Evolutionary conservation across 495 filamentous ascomycete genomes (phyloP).

Genomic region (Aspergillus sclerotioniger): DNA sequence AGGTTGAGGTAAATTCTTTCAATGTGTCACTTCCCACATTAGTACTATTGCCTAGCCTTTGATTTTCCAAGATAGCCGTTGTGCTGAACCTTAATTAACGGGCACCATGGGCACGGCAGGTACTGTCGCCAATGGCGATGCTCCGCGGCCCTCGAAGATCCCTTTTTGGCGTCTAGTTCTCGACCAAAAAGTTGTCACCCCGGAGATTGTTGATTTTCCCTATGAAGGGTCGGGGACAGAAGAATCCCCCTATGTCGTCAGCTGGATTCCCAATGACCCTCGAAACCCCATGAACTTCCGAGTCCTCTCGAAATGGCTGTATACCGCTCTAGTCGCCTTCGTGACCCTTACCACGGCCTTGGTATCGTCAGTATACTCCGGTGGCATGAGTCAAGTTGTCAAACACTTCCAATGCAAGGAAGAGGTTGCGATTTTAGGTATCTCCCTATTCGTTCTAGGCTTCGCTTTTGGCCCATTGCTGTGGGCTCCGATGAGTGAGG

Average conservation of each 20-base stretch:
- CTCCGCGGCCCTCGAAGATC: slow-evolving; percentile 11
- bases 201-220: slow-evolving; percentile 47
- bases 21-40: not conserved
- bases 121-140: not conserved
- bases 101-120: not conserved
- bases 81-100: not conserved
- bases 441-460: slow-evolving; percentile 3
- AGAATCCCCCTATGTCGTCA: slow-evolving; percentile 25
- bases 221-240: slow-evolving; percentile 62
- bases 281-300: slow-evolving; percentile 5
- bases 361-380: slow-evolving; percentile 2
- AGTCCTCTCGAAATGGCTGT: not conserved
- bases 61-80: not conserved
- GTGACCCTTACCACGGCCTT: slow-evolving; percentile 1
- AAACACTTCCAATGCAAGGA: slow-evolving; percentile 1
- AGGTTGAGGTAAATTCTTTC: not conserved
- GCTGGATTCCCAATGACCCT: slow-evolving; percentile 3
- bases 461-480: slow-evolving; percentile 4
- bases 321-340: slow-evolving; percentile 1
- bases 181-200: slow-evolving; percentile 25
- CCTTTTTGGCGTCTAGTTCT: slow-evolving; percentile 25
- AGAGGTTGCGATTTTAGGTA: slow-evolving; percentile 1
- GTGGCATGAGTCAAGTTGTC: not conserved
- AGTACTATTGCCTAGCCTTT: not conserved
- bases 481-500: slow-evolving; percentile 6